These are phyloP conservation scores for Ascochyta pisi DNA, from an alignment of 2,329 filamentous ascomycete genomes.

Conservation along the genomic window DNA sequence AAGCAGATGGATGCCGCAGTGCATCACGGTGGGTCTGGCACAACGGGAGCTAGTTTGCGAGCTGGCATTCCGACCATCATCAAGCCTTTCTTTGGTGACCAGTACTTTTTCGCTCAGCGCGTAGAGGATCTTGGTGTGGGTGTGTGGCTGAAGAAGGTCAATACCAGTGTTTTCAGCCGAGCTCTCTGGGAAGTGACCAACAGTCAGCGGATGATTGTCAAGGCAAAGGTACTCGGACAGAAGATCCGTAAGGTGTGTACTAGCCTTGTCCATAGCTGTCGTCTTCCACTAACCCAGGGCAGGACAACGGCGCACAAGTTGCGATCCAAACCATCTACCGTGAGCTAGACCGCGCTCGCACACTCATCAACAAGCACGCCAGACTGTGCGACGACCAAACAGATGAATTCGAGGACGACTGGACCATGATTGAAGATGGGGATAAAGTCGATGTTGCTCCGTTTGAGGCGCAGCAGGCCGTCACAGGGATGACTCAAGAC, in stretches of 20 bases:
- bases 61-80: slow-evolving; percentile 94
- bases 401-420: slow-evolving; percentile 79
- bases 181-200: slow-evolving; percentile 92
- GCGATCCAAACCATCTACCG: slow-evolving; percentile 94
- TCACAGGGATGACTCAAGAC: slow-evolving; percentile 33
- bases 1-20: slow-evolving; percentile 90
- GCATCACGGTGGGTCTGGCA: slow-evolving; percentile 94
- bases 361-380: slow-evolving; percentile 72
- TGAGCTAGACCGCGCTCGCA: slow-evolving; percentile 90
- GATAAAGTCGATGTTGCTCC: slow-evolving; percentile 46
- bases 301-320: slow-evolving; percentile 89
- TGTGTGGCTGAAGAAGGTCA: slow-evolving; percentile 86
- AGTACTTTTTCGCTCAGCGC: slow-evolving; percentile 91
- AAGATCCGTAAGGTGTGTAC: slow-evolving; percentile 80
- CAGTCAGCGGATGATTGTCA: slow-evolving; percentile 88
- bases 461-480: slow-evolving; percentile 31
- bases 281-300: slow-evolving; percentile 19
- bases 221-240: slow-evolving; percentile 81
- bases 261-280: slow-evolving; percentile 29
- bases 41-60: slow-evolving; percentile 89
- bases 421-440: slow-evolving; percentile 82
- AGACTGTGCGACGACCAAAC: slow-evolving; percentile 46
- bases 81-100: slow-evolving; percentile 96
- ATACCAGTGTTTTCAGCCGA: slow-evolving; percentile 81
- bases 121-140: slow-evolving; percentile 95